Base-by-base conservation (phyloP, 352 stramenopile species). In the Blastocystis hominis region DNA sequence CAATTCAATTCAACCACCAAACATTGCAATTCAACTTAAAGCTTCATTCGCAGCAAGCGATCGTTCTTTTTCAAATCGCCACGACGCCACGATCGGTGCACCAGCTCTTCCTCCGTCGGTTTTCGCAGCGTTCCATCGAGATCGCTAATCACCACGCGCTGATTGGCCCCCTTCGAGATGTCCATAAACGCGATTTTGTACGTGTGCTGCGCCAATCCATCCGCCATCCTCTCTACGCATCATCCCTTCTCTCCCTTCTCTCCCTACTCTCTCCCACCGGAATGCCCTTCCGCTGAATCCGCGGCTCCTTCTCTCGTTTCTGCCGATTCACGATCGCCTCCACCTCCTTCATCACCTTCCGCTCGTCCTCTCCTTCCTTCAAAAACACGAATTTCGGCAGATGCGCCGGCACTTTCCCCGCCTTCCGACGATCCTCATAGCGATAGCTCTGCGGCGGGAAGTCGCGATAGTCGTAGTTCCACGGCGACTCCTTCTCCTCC, bases 381-480 rank as follows among this genome's bases (percentile, higher is more conserved):
- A 76, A 34, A 17, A 76, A 76, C 64, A 76, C 64, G 47, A 76
- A 76, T 15, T 40, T 34, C 36, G 64, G 64, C 42, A 76, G 5
- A 1, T 20, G 3, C n/a, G 6, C 3, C 20, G 64, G 64, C 20
- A 76, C 9, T 9, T 50, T 46, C 20, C 3, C 64, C 36, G 50
- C 64, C n/a, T 40, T 34, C 36, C 64, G 42, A n/a, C 9, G 17
- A 3, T 76, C 64, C 30, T 7, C 36, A 2, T n/a, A 30, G 7
- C 24, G 50, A 9, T 40, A 53, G 40, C 55, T 20, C 38, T 34
- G 36, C 20, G 64, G 64, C 4, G 64, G 64, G n/a, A 76, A 50
- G 47, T 76, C 64, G 47, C 64, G 64, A 34, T 76, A 76, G n/a
- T 76, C 64, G 47, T 76, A 76, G 3, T 30, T n/a, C n/a, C 50